Evolutionary conservation across 106 monocot genomes (phyloP).

Genomic region (Platanthera zijinensis): DNA sequence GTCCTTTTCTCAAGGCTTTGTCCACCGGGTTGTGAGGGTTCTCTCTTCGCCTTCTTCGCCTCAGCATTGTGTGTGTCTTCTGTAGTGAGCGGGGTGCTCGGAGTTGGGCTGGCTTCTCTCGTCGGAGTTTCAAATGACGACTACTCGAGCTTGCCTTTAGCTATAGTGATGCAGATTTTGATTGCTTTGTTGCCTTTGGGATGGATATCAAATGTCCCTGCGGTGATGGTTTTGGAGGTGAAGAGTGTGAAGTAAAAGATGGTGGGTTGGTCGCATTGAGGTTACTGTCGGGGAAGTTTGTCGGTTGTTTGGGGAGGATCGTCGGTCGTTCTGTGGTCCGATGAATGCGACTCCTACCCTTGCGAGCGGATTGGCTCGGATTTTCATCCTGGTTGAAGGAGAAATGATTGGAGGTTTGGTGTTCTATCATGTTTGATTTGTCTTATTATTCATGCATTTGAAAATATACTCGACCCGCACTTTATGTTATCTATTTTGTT

Average conservation of each 20-base stretch:
- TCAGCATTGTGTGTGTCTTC: slow-evolving; percentile 65
- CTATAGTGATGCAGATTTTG: slow-evolving; percentile 52
- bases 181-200: slow-evolving; percentile 64
- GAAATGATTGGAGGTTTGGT: too few species aligned
- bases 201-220: slow-evolving; percentile 57
- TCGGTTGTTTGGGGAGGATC: too few species aligned
- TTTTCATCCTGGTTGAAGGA: too few species aligned
- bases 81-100: slow-evolving; percentile 68
- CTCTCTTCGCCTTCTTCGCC: slow-evolving; percentile 72
- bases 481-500: too few species aligned
- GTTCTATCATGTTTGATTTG: too few species aligned
- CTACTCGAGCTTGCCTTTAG: slow-evolving; percentile 50
- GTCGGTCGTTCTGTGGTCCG: too few species aligned
- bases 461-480: too few species aligned
- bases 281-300: too few species aligned
- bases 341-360: too few species aligned
- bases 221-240: slow-evolving; percentile 9
- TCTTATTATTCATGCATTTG: too few species aligned
- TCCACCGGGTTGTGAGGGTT: slow-evolving; percentile 68
- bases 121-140: slow-evolving; percentile 48
- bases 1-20: slow-evolving; percentile 60
- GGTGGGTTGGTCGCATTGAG: too few species aligned
- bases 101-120: slow-evolving; percentile 50
- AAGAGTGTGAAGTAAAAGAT: neutral
- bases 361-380: too few species aligned